Base-by-base conservation (phyloP, 768 basidiomycete species). In the Vararia minispora region DNA sequence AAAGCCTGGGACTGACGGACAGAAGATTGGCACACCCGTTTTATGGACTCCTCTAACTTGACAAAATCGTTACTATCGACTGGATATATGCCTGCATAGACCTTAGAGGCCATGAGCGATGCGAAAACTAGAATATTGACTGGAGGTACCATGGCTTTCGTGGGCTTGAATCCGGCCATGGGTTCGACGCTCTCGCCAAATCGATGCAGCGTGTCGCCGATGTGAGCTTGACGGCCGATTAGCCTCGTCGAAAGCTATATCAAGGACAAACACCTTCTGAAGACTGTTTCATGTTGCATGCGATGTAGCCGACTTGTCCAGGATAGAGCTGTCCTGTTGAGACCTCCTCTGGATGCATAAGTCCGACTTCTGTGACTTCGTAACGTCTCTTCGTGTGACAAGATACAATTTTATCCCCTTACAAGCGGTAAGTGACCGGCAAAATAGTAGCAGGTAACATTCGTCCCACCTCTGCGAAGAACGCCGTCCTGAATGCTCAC, bases 281-380 rank as follows among this genome's bases (percentile, higher is more conserved):
- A 8, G 86, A 85, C 49, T 95, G 84, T 58, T 97, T 99, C 94
- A 99, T 98, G 54, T 91, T 94, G 58, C 94, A 98, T 1, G 89
- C 84, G 40, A 88, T 71, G 52, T 76, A 91, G 12, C 88, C 86
- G 13, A 90, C 88, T 59, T 90, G 87, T 5, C 87, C 87, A 25
- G 83, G 72, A 40, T 70, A 68, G 32, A 90, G 61, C 39, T 65
- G 68, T 9, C 62, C 63, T 0, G 80, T 83, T 10, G 84, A 69
- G n/a, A 79, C 65, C 57, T 94, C 88, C 52, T 88, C 84, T 4
- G 94, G 92, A 55, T 91, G 68, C 71, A 94, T 77, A 39, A 94
- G 72, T 11, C 92, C 94, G 22, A 95, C 59, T 48, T 92, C 88
- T 17, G 77, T 74, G 13, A 97, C 72, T 44, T 95, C 88, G 56